Evolutionary conservation across 257 asterid genomes (phyloP).

Genomic region (Fraxinus excelsior): DNA sequence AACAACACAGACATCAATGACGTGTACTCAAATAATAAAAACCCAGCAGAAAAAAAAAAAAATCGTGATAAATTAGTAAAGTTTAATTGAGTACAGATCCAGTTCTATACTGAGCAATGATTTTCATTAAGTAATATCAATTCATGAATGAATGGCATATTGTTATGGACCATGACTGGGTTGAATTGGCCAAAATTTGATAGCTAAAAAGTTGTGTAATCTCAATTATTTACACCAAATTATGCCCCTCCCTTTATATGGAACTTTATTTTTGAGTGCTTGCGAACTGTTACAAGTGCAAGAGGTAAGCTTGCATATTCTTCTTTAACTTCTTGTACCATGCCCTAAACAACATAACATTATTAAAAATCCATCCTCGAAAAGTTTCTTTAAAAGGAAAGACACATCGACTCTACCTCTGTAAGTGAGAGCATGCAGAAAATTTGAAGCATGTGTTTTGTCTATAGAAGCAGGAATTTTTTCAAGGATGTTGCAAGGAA

Average conservation of each 20-base stretch:
- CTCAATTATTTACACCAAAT: too few relatives aligned
- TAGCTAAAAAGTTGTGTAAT: background rate
- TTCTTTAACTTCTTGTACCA: background rate
- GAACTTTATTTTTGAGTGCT: background rate
- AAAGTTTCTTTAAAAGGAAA: background rate
- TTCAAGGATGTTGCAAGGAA: slow-evolving; percentile 17
- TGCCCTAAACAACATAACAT: background rate
- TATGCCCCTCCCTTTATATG: background rate
- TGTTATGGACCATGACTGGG: background rate
- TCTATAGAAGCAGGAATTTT: slow-evolving; percentile 8
- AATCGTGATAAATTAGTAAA: too few relatives aligned
- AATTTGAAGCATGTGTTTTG: background rate
- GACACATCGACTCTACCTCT: too few relatives aligned
- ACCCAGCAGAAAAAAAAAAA: too few relatives aligned
- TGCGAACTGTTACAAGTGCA: background rate
- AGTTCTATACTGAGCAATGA: too few relatives aligned
- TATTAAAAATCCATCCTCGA: background rate
- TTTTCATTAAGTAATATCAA: too few relatives aligned
- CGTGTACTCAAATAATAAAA: too few relatives aligned
- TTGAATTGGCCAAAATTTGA: background rate
- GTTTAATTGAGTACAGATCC: too few relatives aligned
- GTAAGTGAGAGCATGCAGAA: too few relatives aligned
- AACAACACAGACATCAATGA: too few relatives aligned
- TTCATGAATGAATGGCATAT: background rate
- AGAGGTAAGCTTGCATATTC: background rate